Percentiles rank a stretch among this genome's conserved stretches.
Evolutionary conservation across 306 rosid species (phyloP).

Genomic region (Vachellia collinsii): DNA sequence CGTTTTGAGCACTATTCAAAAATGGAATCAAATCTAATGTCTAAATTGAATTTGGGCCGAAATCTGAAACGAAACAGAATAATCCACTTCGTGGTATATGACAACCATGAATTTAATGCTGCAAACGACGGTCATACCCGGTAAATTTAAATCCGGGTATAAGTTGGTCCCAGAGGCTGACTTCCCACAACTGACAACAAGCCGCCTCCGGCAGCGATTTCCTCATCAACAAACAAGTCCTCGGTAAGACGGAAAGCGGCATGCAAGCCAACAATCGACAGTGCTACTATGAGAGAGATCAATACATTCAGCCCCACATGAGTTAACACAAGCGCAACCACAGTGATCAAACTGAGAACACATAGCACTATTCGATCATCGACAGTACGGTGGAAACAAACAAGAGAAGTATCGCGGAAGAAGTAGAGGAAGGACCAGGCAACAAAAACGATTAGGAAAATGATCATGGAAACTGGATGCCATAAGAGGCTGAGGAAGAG

Average conservation of each 20-base stretch:
- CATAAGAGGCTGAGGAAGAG: slow-evolving; percentile 29
- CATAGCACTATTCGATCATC: slow-evolving; percentile 10
- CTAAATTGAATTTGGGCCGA: not conserved
- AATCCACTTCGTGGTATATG: not conserved
- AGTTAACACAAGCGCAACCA: slow-evolving; percentile 4
- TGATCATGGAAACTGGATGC: slow-evolving; percentile 13
- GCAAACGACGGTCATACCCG: not conserved
- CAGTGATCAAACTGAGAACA: slow-evolving; percentile 12
- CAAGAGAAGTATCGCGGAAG: slow-evolving; percentile 1
- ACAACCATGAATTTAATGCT: not conserved
- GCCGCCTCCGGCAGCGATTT: slow-evolving; percentile 1
- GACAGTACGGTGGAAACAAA: not conserved
- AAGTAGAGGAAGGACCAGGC: slow-evolving; percentile 29
- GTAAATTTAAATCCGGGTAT: not conserved
- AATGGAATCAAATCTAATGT: not conserved
- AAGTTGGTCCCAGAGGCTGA: slow-evolving; percentile 11
- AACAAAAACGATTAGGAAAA: slow-evolving; percentile 22
- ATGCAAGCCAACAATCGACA: not conserved
- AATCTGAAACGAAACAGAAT: not conserved
- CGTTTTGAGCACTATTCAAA: not conserved
- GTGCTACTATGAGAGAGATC: not conserved
- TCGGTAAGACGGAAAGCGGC: slow-evolving; percentile 14
- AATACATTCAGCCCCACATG: slow-evolving; percentile 13
- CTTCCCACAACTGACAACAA: not conserved
- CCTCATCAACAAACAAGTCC: slow-evolving; percentile 18